Evolutionary conservation across 2,329 filamentous ascomycete genomes (phyloP), one percentile per base, ranked within the genome.

Genomic region (Zymoseptoria passerinii): DNA sequence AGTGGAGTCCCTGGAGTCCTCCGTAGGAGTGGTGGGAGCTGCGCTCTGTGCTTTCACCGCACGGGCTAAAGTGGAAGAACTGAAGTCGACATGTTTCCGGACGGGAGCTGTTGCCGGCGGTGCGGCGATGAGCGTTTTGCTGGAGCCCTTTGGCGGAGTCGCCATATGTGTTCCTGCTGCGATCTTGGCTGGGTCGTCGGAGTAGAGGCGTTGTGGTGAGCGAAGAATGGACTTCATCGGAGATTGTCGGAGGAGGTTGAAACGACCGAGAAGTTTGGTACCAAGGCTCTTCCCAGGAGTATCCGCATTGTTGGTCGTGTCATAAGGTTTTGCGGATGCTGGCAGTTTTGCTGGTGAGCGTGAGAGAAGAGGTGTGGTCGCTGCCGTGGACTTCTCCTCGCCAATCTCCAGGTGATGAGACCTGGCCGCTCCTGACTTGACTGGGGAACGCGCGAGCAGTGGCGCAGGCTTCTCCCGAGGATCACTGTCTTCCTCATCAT

Each of bases 1-100:
- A 66, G 52, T 73, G 62, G 58, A 69, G 66, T 52, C 64, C 65
- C 58, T 66, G 62, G 58, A 69, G 66, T 52, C 64, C 65, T 58
- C 66, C 49, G 58, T 68, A 2, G 65, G 66, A 4, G 62, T 67
- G 48, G 61, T 63, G 35, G 35, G 35, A n/a, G 35, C 16, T 3
- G 35, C 35, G 35, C 35, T 44, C 10, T 44, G 35, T 44, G 35
- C 35, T 44, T 44, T n/a, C 13, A 44, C 35, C 35, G 35, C 35
- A 44, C 35, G 35, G n/a, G 35, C 35, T 16, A 44, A 44, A 63
- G 63, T 89, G 81, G 40, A 73, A 1, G 86, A 86, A 0, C 88
- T 90, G 68, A 95, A 96, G 54, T 88, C 85, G 40, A 95, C 89
- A 57, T 83, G 86, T 76, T 95, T 95, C 23, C 50, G 19, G 8